These are phyloP conservation scores for Bolboschoenoplectus hybrid DNA, from an alignment of 202 grass and related monocot species.

Conservation along the genomic window DNA sequence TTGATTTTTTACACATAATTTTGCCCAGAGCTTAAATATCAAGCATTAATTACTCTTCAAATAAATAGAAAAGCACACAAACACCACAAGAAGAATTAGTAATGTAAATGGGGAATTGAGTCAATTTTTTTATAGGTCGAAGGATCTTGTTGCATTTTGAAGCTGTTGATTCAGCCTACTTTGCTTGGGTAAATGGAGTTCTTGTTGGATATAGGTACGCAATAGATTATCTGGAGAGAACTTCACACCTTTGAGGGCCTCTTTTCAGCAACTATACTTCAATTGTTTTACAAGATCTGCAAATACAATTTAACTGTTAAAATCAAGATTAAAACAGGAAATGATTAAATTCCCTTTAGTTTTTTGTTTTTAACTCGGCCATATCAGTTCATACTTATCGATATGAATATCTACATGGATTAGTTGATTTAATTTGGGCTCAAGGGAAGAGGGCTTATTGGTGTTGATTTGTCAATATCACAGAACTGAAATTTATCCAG, in stretches of 20 bases:
- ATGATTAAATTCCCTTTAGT: neutral
- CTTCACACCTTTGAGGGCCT: neutral
- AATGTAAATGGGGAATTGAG: conserved; percentile 7
- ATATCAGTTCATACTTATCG: too few species aligned
- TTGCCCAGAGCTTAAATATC: neutral
- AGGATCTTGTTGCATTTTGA: conserved; percentile 96
- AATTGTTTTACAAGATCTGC: conserved; percentile 5
- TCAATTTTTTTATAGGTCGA: conserved; percentile 61
- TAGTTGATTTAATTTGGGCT: neutral
- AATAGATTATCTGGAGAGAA: neutral
- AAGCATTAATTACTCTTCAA: neutral
- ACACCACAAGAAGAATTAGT: neutral
- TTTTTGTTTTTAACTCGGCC: too few species aligned
- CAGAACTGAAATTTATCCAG: neutral
- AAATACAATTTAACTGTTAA: neutral
- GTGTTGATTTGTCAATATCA: conserved; percentile 4
- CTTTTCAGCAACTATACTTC: neutral
- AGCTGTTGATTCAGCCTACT: conserved; percentile 92
- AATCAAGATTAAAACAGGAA: neutral
- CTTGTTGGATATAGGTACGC: conserved; percentile 85
- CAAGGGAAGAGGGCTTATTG: neutral
- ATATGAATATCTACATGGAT: conserved; percentile 23
- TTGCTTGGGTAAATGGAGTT: conserved; percentile 94
- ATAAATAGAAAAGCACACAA: neutral
- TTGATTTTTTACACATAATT: neutral